Evolutionary conservation across 1,284 basidiomycete genomes (phyloP), one percentile per base, ranked within the genome.

Genomic region (Polyporus tsugae): DNA sequence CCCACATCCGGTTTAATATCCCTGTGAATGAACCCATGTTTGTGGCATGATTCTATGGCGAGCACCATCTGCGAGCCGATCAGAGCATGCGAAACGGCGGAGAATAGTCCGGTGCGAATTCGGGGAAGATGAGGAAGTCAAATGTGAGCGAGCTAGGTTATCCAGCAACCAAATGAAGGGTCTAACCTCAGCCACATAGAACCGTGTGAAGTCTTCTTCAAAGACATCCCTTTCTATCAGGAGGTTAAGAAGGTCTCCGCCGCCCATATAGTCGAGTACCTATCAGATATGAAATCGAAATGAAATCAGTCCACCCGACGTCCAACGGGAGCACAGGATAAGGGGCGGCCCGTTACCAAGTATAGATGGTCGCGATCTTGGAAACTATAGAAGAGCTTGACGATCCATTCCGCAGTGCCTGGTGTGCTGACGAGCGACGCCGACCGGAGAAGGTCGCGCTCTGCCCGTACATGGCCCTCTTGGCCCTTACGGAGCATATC

Each of bases 401-500:
- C 96, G 75, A 98, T 98, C 96, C 97, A 98, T 75, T 95, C 92
- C 64, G 91, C 90, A 58, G 89, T 87, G 69, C 86, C 86, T 68
- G 90, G 86, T 64, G 90, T 88, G 76, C 86, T 86, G 73, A 92
- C 87, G 74, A 93, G 81, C 39, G 92, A 89, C 49, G 91, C 95
- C 44, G 92, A 91, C 81, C 93, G 94, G 74, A 97, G 88, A 64
- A 97, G 84, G 75, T 97, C 95, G 76, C 95, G 88, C 78, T 97
- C 95, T 42, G 96, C 95, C 42, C 95, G 90, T 74, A 97, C 93
- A 79, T 97, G 96, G 3, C 96, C 97, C 83, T 99, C 97, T 81
- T 99, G 97, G n/a, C 95, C 96, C 82, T 97, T 97, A 60, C 95
- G 91, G 74, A 99, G 86, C 96, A 99, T 98, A 80, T 98, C 97